Conservation (phyloP, 176 grass and related monocot genomes). For the Aegilops tauschii region DNA sequence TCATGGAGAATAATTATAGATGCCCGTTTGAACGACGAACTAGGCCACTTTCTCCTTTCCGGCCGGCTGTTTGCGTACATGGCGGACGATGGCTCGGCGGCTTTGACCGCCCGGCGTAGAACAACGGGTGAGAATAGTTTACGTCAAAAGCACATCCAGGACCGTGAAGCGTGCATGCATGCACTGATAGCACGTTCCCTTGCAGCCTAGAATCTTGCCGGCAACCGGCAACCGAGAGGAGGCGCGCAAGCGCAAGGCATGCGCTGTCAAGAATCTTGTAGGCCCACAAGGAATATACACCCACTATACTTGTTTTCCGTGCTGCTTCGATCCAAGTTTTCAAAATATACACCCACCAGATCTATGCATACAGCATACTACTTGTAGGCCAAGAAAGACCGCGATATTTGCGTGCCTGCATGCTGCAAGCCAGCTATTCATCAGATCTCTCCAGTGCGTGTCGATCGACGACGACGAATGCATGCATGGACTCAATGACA, state of each 20-base stretch:
- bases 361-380: not conserved
- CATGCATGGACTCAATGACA: not conserved
- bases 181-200: not conserved
- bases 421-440: not conserved
- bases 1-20: not conserved
- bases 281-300: not conserved
- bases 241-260: too few species aligned
- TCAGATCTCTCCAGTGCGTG: not conserved
- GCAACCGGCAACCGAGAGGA: too few species aligned
- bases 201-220: not conserved
- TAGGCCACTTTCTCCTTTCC: not conserved
- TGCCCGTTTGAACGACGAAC: not conserved
- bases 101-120: not conserved
- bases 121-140: not conserved
- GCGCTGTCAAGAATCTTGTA: not conserved
- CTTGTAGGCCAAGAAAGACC: conserved; percentile 5
- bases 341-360: not conserved
- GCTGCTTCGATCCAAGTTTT: not conserved
- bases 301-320: not conserved
- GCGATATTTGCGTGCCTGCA: not conserved
- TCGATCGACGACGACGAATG: not conserved
- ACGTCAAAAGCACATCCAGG: not conserved
- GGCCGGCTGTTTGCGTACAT: not conserved
- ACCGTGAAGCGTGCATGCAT: not conserved
- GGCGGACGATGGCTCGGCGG: not conserved